phyloP scores from a whole-genome alignment of 345 rosid genomes.

The Gossypium mustelinum region DNA sequence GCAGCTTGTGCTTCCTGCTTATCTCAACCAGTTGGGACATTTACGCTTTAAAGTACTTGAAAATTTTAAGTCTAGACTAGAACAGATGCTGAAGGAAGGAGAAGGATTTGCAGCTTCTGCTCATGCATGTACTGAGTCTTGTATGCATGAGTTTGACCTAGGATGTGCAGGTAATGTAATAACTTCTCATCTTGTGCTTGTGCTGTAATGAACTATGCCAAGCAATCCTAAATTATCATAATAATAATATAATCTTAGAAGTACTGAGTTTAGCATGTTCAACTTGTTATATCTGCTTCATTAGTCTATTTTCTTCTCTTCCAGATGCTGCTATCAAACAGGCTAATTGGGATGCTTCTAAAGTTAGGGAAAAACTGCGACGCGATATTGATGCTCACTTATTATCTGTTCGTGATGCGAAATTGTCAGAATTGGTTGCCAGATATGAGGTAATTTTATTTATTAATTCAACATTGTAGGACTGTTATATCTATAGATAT shows the following conservation, averaged over 20 bases:
- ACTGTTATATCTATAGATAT: background rate
- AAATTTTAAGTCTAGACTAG: constrained; percentile 45
- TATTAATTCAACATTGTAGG: background rate
- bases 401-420: constrained; percentile 41
- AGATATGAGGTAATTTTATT: constrained; percentile 48
- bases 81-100: constrained; percentile 44
- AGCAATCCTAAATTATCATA: background rate
- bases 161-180: constrained; percentile 52
- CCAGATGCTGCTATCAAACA: constrained; percentile 56
- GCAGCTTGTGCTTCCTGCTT: constrained; percentile 57
- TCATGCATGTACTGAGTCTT: constrained; percentile 35
- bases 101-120: constrained; percentile 66
- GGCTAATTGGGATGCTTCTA: constrained; percentile 65
- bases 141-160: constrained; percentile 59
- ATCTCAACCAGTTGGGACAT: constrained; percentile 53
- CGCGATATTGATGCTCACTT: constrained; percentile 53
- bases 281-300: background rate
- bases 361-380: constrained; percentile 51
- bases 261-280: background rate
- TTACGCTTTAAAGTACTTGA: constrained; percentile 47
- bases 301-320: constrained; percentile 6
- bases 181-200: background rate
- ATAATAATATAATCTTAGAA: background rate
- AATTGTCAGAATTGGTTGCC: constrained; percentile 47
- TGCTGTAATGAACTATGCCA: background rate